Percentiles rank a stretch among this genome's conserved stretches.
Conservation (phyloP, 2,329 filamentous ascomycete species). For the Phialophora verrucosa region DNA sequence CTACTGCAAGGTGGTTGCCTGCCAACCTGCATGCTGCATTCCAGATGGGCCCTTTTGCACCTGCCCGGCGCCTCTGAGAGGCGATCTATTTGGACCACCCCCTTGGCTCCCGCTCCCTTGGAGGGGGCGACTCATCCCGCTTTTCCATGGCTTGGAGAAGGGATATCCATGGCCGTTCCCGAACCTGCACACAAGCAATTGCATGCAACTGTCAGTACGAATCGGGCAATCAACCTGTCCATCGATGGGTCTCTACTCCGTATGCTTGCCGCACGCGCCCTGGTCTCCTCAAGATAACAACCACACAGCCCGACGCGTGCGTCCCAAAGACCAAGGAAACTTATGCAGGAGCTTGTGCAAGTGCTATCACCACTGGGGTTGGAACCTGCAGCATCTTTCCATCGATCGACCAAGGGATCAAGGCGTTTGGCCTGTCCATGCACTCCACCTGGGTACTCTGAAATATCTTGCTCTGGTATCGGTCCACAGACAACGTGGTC, state of each 20-base stretch:
- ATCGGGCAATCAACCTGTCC: not conserved
- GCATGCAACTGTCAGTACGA: not conserved
- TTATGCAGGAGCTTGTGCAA: conserved; percentile 32
- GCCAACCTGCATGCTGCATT: conserved; percentile 17
- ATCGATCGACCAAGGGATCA: not conserved
- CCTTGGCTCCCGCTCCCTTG: conserved; percentile 22
- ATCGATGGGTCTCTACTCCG: not conserved
- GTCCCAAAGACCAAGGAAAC: conserved; percentile 7
- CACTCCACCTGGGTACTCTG: not conserved
- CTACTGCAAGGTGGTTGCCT: conserved; percentile 26
- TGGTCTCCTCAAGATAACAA: conserved; percentile 5
- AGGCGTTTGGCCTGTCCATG: not conserved
- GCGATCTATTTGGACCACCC: not conserved
- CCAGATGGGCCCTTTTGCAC: conserved; percentile 11
- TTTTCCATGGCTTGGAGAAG: conserved; percentile 11
- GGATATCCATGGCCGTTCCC: conserved; percentile 9
- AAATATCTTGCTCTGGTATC: not conserved
- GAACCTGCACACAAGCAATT: conserved; percentile 8
- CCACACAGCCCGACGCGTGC: conserved; percentile 21
- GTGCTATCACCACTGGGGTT: conserved; percentile 3
- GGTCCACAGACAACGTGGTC: conserved; percentile 18
- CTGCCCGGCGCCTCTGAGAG: conserved; percentile 5
- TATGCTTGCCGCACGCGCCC: not conserved
- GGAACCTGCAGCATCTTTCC: conserved; percentile 5
- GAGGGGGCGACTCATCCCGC: conserved; percentile 17